Evolutionary conservation across 257 asterid genomes (phyloP), one percentile per base, ranked within the genome.

Genomic region (Solanum infundibuliforme): DNA sequence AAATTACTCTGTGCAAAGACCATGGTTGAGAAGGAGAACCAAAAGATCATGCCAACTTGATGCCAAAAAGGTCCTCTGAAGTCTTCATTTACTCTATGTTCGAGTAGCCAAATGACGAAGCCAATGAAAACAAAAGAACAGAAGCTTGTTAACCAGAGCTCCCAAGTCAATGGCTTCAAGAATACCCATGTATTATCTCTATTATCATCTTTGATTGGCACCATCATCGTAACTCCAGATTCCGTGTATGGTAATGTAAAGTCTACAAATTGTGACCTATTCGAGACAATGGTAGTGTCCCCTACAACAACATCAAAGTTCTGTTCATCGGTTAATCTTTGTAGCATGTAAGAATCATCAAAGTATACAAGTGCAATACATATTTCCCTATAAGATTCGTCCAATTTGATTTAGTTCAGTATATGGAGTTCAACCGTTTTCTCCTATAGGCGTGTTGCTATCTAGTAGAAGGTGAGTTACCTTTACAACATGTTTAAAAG

Each of bases 211-310:
- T 85, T 76, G 3, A 93, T 36, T 5, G 93, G 92, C 10, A 90
- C 95, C 62, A 93, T 88, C 91, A 92, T 90, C 7, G 87, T 73
- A 6, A 91, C 90, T 43, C 95, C 96, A 8, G 94, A 90, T 13
- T 93, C 94, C 3, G 93, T 90, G 36, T 41, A 94, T 8, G 96
- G 95, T 88, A 93, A 85, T 9, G 93, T 91, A 88, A 93, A 94
- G 83, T 94, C 95, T 1, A 92, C 92, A 62, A 82, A 92, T 27
- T 32, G 87, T 12, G 98, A 92, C 75, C 98, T 89, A 39, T 91
- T 93, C 8, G 91, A 90, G 16, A 89, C 75, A 6, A 94, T 92
- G 1, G 98, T 91, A 12, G 87, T 88, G 68, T 94, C 95, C 79
- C 96, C 98, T 8, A 88, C 91, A 35, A 35, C 89, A 32, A 27